phyloP scores from a whole-genome alignment of 1,139 yeast species.

The Eremothecium sinecaudum region DNA sequence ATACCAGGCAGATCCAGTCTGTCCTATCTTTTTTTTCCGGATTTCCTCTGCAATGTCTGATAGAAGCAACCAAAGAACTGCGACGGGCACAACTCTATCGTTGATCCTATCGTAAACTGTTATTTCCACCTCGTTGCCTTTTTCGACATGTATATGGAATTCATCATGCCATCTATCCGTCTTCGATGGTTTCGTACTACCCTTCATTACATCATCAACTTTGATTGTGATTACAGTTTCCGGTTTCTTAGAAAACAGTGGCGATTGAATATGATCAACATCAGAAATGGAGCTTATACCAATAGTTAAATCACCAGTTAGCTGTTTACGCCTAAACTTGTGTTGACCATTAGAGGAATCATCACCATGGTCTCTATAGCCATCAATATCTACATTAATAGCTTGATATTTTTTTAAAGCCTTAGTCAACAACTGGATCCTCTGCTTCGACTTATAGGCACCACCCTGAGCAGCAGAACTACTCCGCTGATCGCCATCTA shows the following conservation, averaged over 20 bases:
- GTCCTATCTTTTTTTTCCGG: constrained; percentile 79
- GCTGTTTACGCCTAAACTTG: constrained; percentile 68
- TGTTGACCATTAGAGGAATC: constrained; percentile 55
- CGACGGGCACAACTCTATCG: constrained; percentile 70
- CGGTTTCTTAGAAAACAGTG: constrained; percentile 63
- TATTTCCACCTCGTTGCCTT: constrained; percentile 84
- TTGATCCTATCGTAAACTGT: constrained; percentile 76
- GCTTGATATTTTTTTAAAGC: constrained; percentile 82
- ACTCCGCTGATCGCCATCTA: constrained; percentile 83
- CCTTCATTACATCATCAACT: constrained; percentile 78
- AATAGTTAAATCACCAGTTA: constrained; percentile 68
- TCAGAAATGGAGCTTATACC: constrained; percentile 71
- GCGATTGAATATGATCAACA: constrained; percentile 85
- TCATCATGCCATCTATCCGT: constrained; percentile 81
- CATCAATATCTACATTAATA: constrained; percentile 54
- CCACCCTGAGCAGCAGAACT: constrained; percentile 88
- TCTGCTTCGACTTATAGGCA: constrained; percentile 70
- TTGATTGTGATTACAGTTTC: constrained; percentile 73
- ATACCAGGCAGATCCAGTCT: constrained; percentile 81
- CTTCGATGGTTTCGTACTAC: constrained; percentile 64
- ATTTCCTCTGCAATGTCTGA: constrained; percentile 90
- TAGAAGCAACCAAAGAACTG: constrained; percentile 79
- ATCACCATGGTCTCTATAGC: constrained; percentile 43
- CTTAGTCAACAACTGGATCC: constrained; percentile 74
- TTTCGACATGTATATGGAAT: constrained; percentile 70